A percentile compares a stretch with the other conserved stretches of the same genome.
Conservation (phyloP, 2,329 filamentous ascomycete genomes). For the Paecilomyces sp. region DNA sequence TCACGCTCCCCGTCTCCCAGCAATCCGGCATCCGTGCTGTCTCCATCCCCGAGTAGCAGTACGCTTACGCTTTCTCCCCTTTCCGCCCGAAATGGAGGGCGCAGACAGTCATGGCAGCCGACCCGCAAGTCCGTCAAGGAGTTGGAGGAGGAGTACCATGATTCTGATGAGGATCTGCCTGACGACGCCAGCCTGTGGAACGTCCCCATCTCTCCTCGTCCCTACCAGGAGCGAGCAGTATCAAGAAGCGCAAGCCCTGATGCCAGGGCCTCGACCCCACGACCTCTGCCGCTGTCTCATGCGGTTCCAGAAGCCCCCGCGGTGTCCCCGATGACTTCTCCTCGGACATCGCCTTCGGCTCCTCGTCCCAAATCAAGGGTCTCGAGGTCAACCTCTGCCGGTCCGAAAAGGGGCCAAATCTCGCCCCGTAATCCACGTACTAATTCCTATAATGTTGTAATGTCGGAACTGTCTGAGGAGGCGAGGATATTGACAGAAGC, state of each 20-base stretch:
- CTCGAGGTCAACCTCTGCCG: slow-evolving; percentile 28
- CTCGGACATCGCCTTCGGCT: slow-evolving; percentile 20
- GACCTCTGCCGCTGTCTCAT: slow-evolving; percentile 37
- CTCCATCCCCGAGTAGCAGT: slow-evolving; percentile 19
- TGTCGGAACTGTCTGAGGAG: slow-evolving; percentile 53
- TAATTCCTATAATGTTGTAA: slow-evolving; percentile 53
- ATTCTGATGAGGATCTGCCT: slow-evolving; percentile 44
- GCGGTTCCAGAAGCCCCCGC: slow-evolving; percentile 11
- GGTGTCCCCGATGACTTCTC: slow-evolving; percentile 8
- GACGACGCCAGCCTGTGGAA: slow-evolving; percentile 46
- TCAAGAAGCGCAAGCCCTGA: slow-evolving; percentile 38
- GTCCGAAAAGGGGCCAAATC: slow-evolving; percentile 34
- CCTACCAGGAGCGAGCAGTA: slow-evolving; percentile 29
- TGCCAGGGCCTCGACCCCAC: slow-evolving; percentile 29
- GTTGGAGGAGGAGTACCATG: slow-evolving; percentile 43
- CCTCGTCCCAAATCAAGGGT: slow-evolving; percentile 15
- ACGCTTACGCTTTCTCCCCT: background rate
- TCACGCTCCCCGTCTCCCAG: slow-evolving; percentile 8
- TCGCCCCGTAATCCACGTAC: slow-evolving; percentile 39
- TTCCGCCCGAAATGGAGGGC: slow-evolving; percentile 15
- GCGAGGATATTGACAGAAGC: slow-evolving; percentile 54
- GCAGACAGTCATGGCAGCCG: slow-evolving; percentile 37
- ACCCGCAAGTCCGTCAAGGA: slow-evolving; percentile 41
- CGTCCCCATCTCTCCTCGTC: slow-evolving; percentile 42
- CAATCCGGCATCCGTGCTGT: slow-evolving; percentile 13